A percentile compares a stretch with the other conserved stretches of the same genome.
Conservation (phyloP, 139 green algal genomes). For the Cymbomonas tetramitiformis region DNA sequence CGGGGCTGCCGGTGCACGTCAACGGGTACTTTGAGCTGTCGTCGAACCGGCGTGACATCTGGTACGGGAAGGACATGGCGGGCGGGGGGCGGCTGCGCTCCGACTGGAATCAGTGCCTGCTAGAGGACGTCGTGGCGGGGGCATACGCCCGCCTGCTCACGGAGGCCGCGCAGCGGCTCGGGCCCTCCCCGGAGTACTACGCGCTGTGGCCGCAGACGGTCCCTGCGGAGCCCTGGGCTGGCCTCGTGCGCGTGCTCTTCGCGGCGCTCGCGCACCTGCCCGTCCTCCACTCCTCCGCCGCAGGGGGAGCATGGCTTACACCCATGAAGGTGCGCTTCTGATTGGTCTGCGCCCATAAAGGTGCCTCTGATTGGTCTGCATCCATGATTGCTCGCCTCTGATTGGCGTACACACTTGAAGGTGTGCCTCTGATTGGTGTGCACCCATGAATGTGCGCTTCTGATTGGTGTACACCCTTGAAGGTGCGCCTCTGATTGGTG, state of each 20-base stretch:
- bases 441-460: too few relatives aligned
- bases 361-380: too few relatives aligned
- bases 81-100: constrained; percentile 40
- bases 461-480: too few relatives aligned
- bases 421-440: too few relatives aligned
- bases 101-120: constrained; percentile 48
- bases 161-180: constrained; percentile 31
- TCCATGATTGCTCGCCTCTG: too few relatives aligned
- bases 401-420: too few relatives aligned
- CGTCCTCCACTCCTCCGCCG: constrained; percentile 28
- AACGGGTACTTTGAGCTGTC: constrained; percentile 61
- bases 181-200: constrained; percentile 25
- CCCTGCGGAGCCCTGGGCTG: constrained; percentile 34
- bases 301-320: constrained; percentile 7
- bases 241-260: constrained; percentile 31
- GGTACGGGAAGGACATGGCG: constrained; percentile 50
- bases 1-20: constrained; percentile 47
- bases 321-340: too few relatives aligned
- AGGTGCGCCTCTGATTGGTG: too few relatives aligned
- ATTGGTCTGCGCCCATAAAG: too few relatives aligned
- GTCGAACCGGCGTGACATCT: constrained; percentile 42
- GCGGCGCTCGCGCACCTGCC: constrained; percentile 6
- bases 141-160: constrained; percentile 39
- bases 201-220: constrained; percentile 37
- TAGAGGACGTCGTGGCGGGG: constrained; percentile 34